Evolutionary conservation across 169 alveolate species (phyloP).

Genomic region (Plasmodium vinckei): DNA sequence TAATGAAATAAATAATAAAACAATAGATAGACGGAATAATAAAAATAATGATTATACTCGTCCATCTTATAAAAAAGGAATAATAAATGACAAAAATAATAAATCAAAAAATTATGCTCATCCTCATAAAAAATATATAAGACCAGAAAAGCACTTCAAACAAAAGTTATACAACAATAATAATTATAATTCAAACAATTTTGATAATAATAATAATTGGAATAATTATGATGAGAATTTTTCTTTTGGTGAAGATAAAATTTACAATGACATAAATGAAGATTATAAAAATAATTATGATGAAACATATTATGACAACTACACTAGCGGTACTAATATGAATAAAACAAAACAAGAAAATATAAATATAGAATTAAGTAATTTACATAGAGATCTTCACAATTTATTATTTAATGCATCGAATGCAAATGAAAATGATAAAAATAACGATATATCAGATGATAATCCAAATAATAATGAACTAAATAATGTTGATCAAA

Average conservation of each 20-base stretch:
- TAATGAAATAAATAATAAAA: slow-evolving; percentile 17
- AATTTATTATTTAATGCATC: slow-evolving; percentile 34
- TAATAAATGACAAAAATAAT: slow-evolving; percentile 22
- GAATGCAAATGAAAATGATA: slow-evolving; percentile 5
- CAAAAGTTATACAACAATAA: slow-evolving; percentile 5
- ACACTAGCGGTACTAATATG: not conserved
- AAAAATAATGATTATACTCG: slow-evolving; percentile 11
- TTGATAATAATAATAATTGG: not conserved
- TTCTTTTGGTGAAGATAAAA: not conserved
- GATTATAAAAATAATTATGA: slow-evolving; percentile 11
- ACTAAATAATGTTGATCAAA: not conserved
- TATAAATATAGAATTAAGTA: slow-evolving; percentile 18
- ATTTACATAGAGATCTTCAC: slow-evolving; percentile 47
- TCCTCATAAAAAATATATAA: slow-evolving; percentile 13
- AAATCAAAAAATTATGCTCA: slow-evolving; percentile 11
- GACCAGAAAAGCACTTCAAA: slow-evolving; percentile 7
- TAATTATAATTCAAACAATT: slow-evolving; percentile 20
- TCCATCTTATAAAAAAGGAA: slow-evolving; percentile 16
- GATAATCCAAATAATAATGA: not conserved
- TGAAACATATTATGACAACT: not conserved
- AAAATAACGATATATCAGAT: not conserved
- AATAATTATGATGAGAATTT: not conserved
- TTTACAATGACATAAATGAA: not conserved
- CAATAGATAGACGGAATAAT: slow-evolving; percentile 21
- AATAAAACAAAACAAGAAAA: not conserved